Conservation (phyloP, 148 eudicot species). For the Arbutus unedo region DNA sequence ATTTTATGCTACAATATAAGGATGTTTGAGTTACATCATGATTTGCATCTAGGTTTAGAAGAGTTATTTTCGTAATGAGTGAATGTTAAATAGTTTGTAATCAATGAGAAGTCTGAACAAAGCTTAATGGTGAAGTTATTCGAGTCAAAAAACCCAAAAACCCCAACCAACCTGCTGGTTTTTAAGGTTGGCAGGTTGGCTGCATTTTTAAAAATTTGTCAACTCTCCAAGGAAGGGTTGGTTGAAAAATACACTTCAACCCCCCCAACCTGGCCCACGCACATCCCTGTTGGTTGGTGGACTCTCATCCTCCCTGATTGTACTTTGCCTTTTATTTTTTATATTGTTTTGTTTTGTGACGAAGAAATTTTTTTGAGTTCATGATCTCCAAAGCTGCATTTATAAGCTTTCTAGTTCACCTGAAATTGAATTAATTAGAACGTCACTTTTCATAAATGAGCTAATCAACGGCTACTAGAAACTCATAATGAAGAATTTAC, state of each 20-base stretch:
- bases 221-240: background rate
- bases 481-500: background rate
- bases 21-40: background rate
- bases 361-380: background rate
- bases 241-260: background rate
- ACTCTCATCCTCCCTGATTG: background rate
- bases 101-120: background rate
- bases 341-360: background rate
- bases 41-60: background rate
- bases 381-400: background rate
- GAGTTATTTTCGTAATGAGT: background rate
- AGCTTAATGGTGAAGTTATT: background rate
- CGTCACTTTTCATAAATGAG: background rate
- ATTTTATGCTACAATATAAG: background rate
- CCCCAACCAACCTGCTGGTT: background rate
- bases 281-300: background rate
- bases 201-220: background rate
- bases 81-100: background rate
- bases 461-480: background rate
- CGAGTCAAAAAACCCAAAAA: background rate
- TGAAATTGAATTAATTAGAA: background rate
- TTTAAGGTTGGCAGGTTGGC: background rate
- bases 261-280: background rate
- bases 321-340: background rate
- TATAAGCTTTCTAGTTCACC: background rate